phyloP scores from a whole-genome alignment of 345 rosid species.

The Lagerstroemia speciosa region DNA sequence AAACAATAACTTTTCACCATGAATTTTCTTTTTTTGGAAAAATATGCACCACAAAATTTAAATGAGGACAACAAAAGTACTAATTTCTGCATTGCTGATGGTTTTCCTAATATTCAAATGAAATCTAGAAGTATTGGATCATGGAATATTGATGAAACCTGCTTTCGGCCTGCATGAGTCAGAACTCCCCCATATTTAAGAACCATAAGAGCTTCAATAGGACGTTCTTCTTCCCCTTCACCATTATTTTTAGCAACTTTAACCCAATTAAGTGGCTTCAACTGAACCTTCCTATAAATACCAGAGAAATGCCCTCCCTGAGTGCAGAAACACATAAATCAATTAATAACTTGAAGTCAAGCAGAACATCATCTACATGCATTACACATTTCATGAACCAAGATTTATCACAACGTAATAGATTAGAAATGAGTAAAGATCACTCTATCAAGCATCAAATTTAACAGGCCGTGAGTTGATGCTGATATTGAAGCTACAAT shows the following conservation, averaged over 20 bases:
- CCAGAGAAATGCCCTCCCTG: constrained; percentile 99
- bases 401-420: not conserved
- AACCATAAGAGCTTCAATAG: constrained; percentile 96
- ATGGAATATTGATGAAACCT: constrained; percentile 33
- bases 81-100: not conserved
- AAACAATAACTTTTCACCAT: not conserved
- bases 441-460: not conserved
- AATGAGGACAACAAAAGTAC: not conserved
- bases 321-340: constrained; percentile 10
- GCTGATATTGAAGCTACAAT: not conserved
- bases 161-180: constrained; percentile 99
- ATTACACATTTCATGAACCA: not conserved
- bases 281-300: constrained; percentile 95
- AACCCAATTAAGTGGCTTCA: constrained; percentile 91
- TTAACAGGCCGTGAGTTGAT: not conserved
- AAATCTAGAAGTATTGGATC: not conserved
- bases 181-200: constrained; percentile 98
- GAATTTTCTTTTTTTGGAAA: too few species aligned
- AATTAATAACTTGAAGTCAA: not conserved
- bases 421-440: not conserved
- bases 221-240: constrained; percentile 95
- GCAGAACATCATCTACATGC: not conserved
- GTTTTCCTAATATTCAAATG: not conserved
- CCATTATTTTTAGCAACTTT: constrained; percentile 59
- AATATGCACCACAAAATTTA: too few species aligned